Percentiles rank a stretch among this genome's conserved stretches.
Evolutionary conservation across 2,329 filamentous ascomycete genomes (phyloP).

Genomic region (Westerdykella aurantiaca): DNA sequence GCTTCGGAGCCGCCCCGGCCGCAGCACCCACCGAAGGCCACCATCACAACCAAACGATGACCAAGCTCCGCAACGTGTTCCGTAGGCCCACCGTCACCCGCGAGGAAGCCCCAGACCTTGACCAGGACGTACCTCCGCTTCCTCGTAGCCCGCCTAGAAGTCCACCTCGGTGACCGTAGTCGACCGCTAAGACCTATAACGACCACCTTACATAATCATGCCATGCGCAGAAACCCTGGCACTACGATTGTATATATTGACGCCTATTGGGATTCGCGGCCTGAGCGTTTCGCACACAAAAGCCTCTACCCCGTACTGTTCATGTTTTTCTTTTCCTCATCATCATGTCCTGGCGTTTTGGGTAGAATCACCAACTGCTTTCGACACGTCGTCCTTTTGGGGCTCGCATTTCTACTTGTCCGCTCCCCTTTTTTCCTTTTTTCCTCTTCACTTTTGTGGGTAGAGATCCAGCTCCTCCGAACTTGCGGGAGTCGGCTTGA

Average conservation of each 20-base stretch:
- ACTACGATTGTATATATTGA: constrained; percentile 29
- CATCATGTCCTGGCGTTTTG: constrained; percentile 17
- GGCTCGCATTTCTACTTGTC: constrained; percentile 10
- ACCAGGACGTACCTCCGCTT: constrained; percentile 15
- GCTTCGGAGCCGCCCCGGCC: constrained; percentile 12
- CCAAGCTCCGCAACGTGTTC: constrained; percentile 28
- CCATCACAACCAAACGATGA: constrained; percentile 14
- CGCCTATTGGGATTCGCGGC: constrained; percentile 11
- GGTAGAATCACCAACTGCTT: constrained; percentile 7
- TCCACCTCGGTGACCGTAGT: constrained; percentile 7
- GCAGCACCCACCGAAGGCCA: neutral
- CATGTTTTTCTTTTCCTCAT: constrained; percentile 7
- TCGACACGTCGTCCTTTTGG: neutral
- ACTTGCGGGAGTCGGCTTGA: neutral
- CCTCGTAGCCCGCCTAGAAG: constrained; percentile 20
- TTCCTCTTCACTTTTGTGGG: constrained; percentile 1
- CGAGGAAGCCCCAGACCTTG: constrained; percentile 27
- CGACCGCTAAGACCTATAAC: constrained; percentile 8
- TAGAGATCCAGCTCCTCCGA: neutral
- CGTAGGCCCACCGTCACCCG: constrained; percentile 28
- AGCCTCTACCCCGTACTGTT: constrained; percentile 4
- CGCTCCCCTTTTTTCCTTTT: neutral
- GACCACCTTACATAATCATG: constrained; percentile 11
- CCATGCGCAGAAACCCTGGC: constrained; percentile 12
- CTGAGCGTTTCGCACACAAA: constrained; percentile 17